Conservation (phyloP, 2,329 filamentous ascomycete species). For the Apiospora phragmitis region DNA sequence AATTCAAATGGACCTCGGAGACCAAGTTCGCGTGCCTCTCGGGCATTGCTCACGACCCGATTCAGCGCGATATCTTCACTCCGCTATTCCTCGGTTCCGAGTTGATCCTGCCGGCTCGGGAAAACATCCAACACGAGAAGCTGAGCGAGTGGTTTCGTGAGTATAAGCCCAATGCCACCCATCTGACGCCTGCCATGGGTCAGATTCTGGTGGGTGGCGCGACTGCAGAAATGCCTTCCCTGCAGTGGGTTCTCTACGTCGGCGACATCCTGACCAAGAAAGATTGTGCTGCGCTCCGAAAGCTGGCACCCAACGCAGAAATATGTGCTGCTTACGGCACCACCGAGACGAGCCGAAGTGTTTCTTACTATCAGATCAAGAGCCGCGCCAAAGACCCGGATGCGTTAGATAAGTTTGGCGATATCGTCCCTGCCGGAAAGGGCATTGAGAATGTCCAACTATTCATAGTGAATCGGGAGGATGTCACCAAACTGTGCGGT, state of each 20-base stretch:
- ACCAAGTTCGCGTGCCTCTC: constrained; percentile 80
- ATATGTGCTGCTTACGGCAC: constrained; percentile 81
- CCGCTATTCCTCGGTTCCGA: constrained; percentile 84
- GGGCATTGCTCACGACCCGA: constrained; percentile 78
- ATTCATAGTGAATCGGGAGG: constrained; percentile 66
- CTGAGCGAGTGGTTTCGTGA: constrained; percentile 86
- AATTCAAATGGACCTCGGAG: constrained; percentile 71
- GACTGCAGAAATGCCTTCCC: constrained; percentile 70
- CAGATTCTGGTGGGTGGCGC: constrained; percentile 90
- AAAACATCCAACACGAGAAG: constrained; percentile 84
- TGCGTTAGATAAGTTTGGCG: constrained; percentile 63
- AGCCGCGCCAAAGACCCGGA: constrained; percentile 58
- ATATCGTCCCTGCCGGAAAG: constrained; percentile 71
- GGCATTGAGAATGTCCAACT: constrained; percentile 78
- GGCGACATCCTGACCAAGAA: constrained; percentile 85
- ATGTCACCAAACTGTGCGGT: constrained; percentile 60
- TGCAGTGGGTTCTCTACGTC: constrained; percentile 86
- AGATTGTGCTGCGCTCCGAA: constrained; percentile 76
- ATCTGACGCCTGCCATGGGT: constrained; percentile 95
- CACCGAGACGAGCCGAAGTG: constrained; percentile 83
- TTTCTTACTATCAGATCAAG: constrained; percentile 68
- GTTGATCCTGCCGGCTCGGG: constrained; percentile 74
- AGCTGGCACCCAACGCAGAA: constrained; percentile 70
- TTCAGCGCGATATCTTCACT: constrained; percentile 80
- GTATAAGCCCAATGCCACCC: constrained; percentile 74